A percentile compares a stretch with the other conserved stretches of the same genome.
phyloP scores from a whole-genome alignment of 2,329 filamentous ascomycete genomes.

The Fusarium sp. region DNA sequence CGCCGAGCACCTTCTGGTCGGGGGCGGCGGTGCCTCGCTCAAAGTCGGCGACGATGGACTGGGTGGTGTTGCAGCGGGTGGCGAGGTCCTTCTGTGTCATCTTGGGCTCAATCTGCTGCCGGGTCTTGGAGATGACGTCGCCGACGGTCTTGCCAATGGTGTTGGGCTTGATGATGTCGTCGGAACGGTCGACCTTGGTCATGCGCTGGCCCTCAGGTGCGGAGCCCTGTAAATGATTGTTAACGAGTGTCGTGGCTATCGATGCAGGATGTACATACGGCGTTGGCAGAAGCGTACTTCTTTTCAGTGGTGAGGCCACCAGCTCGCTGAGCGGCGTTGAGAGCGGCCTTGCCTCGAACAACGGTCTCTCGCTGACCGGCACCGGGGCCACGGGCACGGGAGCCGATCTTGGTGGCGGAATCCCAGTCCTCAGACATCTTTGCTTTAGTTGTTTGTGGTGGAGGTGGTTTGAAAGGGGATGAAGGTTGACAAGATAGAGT shows the following conservation, averaged over 20 bases:
- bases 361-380: conserved; percentile 82
- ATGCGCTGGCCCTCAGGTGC: conserved; percentile 86
- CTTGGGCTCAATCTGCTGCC: conserved; percentile 87
- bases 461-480: neutral
- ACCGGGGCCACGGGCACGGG: conserved; percentile 79
- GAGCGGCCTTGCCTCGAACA: conserved; percentile 81
- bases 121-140: conserved; percentile 82
- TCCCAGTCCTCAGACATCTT: conserved; percentile 82
- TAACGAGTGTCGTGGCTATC: conserved; percentile 8
- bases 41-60: conserved; percentile 83
- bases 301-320: conserved; percentile 89
- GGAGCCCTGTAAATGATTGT: conserved; percentile 40
- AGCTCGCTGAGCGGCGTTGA: conserved; percentile 90
- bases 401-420: conserved; percentile 90
- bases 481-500: neutral
- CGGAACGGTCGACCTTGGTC: conserved; percentile 96
- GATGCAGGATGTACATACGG: conserved; percentile 49
- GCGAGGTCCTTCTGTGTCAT: conserved; percentile 94
- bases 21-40: conserved; percentile 83
- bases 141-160: conserved; percentile 85
- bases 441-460: conserved; percentile 47
- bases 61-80: conserved; percentile 89
- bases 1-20: conserved; percentile 83
- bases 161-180: conserved; percentile 98
- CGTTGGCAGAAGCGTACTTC: conserved; percentile 83